Conservation (phyloP, 768 basidiomycete genomes). For the Termitomyces sp. region DNA sequence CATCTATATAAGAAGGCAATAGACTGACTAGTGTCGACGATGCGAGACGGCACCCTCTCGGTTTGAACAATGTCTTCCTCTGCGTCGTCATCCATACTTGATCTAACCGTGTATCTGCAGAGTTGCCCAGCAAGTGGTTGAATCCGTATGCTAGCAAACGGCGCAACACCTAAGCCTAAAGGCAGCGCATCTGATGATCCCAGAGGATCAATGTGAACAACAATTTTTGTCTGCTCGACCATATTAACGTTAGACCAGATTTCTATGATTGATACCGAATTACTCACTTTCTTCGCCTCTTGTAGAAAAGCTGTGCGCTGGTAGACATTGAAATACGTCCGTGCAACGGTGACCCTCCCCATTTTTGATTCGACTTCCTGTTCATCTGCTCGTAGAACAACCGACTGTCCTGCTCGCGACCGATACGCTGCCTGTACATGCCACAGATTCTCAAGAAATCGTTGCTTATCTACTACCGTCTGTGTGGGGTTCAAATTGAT, state of each 20-base stretch:
- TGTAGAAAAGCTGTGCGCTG: conserved; percentile 75
- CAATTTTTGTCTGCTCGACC: conserved; percentile 71
- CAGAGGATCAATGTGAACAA: conserved; percentile 78
- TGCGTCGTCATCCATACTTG: conserved; percentile 67
- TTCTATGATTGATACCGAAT: background rate
- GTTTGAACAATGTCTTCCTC: conserved; percentile 86
- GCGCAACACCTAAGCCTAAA: conserved; percentile 64
- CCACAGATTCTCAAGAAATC: conserved; percentile 91
- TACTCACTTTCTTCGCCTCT: conserved; percentile 71
- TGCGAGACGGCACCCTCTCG: conserved; percentile 63
- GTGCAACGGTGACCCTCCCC: conserved; percentile 61
- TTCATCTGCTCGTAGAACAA: conserved; percentile 67
- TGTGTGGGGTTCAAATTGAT: conserved; percentile 62
- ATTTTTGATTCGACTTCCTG: conserved; percentile 68
- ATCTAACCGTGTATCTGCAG: conserved; percentile 73
- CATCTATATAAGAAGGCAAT: background rate
- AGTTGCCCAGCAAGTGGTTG: conserved; percentile 84
- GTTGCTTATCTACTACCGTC: conserved; percentile 64
- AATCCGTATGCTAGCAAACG: conserved; percentile 76
- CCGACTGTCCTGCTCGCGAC: conserved; percentile 67
- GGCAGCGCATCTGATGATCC: conserved; percentile 77
- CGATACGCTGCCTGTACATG: conserved; percentile 79
- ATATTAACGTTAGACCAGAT: conserved; percentile 1
- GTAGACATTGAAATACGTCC: conserved; percentile 90
- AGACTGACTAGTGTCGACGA: conserved; percentile 77